Evolutionary conservation across 1,284 basidiomycete genomes (phyloP), one percentile per base, ranked within the genome.

Genomic region (Lentinula novae-zelandiae): DNA sequence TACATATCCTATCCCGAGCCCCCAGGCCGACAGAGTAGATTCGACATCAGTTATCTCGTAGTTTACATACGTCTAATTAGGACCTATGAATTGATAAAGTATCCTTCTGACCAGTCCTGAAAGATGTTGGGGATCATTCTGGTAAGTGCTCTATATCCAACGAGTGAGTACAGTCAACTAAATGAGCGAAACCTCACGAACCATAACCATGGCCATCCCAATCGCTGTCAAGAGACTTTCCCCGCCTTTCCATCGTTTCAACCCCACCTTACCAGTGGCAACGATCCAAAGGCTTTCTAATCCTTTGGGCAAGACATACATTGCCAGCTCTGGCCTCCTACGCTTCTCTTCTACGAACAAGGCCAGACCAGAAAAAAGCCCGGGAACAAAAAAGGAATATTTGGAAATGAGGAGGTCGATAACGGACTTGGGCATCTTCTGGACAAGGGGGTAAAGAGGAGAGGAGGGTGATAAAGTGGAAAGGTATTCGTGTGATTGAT

Each of bases 231-330:
- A 71, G 72, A 89, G 68, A 67, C 81, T 74, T 73, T 91, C 83
- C 39, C 89, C 86, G 73, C 87, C 77, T 72, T 86, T 81, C 69
- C 93, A 79, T 69, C 93, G 81, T 75, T 84, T 72, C 22, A 96
- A 87, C 75, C 85, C 86, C 0, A 92, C 89, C 64, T 88, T 85
- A 15, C 89, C 88, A 48, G 92, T 74, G 13, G 89, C 85, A 66
- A 89, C 84, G 1, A 87, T 81, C 95, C 96, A 98, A 10, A 86
- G 85, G 60, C 90, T 91, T 76, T 96, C 94, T 50, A 96, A 73
- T 0, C 86, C 92, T 73, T 95, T 93, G n/a, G 96, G 96, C 44
- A 98, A 76, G 3, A 95, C 94, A 72, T 96, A 99, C 89, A 97
- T 96, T 33, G 96, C 94, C 64, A 96, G 76, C 74, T 96, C 94